Evolutionary conservation across 2,329 filamentous ascomycete genomes (phyloP).

Genomic region (Tolypocladium tropicale): DNA sequence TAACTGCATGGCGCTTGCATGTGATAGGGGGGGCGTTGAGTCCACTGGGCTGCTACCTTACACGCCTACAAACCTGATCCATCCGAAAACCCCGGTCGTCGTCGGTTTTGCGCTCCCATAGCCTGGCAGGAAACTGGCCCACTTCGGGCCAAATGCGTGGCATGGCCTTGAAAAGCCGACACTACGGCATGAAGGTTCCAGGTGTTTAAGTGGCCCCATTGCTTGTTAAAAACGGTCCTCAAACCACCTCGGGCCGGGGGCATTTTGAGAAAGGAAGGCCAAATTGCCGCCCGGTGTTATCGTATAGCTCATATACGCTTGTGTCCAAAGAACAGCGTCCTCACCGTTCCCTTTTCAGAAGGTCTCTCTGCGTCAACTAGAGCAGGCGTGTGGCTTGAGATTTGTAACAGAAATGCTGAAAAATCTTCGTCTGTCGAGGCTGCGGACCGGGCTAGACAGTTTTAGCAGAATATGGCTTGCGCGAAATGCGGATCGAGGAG

Average conservation of each 20-base stretch:
- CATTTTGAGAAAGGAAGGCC: neutral
- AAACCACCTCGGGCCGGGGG: neutral
- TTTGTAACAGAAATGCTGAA: neutral
- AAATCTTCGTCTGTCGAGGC: neutral
- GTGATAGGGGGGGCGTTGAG: neutral
- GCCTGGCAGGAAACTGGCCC: neutral
- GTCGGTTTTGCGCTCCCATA: neutral
- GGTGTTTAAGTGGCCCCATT: neutral
- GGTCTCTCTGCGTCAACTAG: neutral
- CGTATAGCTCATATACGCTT: neutral
- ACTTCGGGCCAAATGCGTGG: neutral
- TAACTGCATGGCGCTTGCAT: neutral
- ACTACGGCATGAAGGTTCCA: neutral
- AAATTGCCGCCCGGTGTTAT: neutral
- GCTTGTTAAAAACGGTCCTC: neutral
- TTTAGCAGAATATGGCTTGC: neutral
- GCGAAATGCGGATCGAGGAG: neutral
- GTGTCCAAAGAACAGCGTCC: neutral
- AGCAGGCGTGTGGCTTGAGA: neutral
- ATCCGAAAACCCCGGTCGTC: neutral
- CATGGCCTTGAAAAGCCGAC: neutral
- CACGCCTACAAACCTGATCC: neutral
- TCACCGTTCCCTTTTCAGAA: neutral
- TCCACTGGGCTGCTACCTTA: neutral
- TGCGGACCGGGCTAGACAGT: neutral